Evolutionary conservation across 2,329 filamentous ascomycete species (phyloP).

Genomic region (Plectosphaerella cucumerina): DNA sequence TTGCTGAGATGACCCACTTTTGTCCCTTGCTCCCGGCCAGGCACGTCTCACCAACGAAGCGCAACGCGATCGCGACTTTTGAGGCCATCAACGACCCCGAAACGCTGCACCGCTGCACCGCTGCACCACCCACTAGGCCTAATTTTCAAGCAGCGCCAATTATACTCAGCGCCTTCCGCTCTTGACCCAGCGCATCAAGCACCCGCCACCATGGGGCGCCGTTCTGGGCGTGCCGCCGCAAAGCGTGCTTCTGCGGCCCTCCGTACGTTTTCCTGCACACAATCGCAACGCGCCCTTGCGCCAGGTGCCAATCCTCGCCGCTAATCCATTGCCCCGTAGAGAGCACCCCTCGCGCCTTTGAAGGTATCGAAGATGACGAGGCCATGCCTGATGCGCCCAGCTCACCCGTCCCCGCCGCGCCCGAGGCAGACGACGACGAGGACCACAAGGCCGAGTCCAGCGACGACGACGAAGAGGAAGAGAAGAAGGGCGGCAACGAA

Average conservation of each 20-base stretch:
- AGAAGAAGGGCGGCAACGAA: slow-evolving; percentile 45
- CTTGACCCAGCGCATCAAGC: background rate
- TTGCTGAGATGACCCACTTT: background rate
- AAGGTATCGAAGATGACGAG: slow-evolving; percentile 32
- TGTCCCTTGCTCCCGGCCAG: background rate
- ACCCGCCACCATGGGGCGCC: slow-evolving; percentile 30
- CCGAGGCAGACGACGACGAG: slow-evolving; percentile 17
- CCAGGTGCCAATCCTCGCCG: background rate
- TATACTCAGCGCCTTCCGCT: too few relatives aligned
- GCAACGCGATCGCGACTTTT: background rate
- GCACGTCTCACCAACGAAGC: background rate
- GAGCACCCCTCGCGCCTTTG: slow-evolving; percentile 37
- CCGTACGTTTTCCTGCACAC: slow-evolving; percentile 32
- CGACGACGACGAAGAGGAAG: slow-evolving; percentile 44
- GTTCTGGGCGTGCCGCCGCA: slow-evolving; percentile 49
- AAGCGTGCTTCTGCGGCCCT: slow-evolving; percentile 50
- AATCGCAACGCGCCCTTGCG: background rate
- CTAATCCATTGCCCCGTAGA: slow-evolving; percentile 20
- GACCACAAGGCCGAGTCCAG: slow-evolving; percentile 12
- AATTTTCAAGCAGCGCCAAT: too few relatives aligned
- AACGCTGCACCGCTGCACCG: too few relatives aligned
- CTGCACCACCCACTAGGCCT: too few relatives aligned
- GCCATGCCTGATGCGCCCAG: slow-evolving; percentile 27
- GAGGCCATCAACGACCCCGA: background rate
- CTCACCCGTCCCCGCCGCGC: slow-evolving; percentile 6